A percentile compares a stretch with the other conserved stretches of the same genome.
Conservation (phyloP, 495 filamentous ascomycete species). For the Rhizodiscina lignyota region DNA sequence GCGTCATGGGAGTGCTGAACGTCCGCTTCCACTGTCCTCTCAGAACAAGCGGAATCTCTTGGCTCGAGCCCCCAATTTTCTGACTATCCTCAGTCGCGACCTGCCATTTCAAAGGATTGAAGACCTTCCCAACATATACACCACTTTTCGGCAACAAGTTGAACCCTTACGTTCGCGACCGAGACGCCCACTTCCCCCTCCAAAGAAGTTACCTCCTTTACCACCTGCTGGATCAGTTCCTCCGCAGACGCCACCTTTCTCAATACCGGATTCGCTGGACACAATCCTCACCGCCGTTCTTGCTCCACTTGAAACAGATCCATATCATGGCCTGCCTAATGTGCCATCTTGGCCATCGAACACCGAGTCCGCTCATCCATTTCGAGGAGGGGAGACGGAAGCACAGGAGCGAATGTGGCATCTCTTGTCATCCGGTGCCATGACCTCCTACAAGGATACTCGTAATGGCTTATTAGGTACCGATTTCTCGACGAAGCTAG, state of each 20-base stretch:
- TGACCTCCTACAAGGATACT: constrained; percentile 44
- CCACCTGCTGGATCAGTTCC: constrained; percentile 29
- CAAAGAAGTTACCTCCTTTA: constrained; percentile 33
- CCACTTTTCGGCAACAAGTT: constrained; percentile 44
- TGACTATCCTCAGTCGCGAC: constrained; percentile 31
- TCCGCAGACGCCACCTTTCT: constrained; percentile 38
- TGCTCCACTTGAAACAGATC: constrained; percentile 29
- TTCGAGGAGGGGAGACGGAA: constrained; percentile 43
- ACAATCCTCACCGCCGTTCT: constrained; percentile 33
- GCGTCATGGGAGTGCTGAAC: no score
- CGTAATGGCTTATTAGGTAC: constrained; percentile 49
- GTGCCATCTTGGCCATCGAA: constrained; percentile 29
- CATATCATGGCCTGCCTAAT: constrained; percentile 14
- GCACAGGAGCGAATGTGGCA: constrained; percentile 38
- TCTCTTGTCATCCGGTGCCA: constrained; percentile 37
- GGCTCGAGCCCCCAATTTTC: background rate
- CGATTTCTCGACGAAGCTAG: constrained; percentile 56
- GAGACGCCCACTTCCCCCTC: constrained; percentile 28
- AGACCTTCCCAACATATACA: constrained; percentile 52
- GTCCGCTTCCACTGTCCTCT: no score
- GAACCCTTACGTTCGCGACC: constrained; percentile 47
- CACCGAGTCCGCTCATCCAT: constrained; percentile 41
- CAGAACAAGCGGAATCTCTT: background rate
- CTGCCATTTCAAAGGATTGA: constrained; percentile 26
- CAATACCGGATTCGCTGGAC: constrained; percentile 34